Base-by-base conservation (phyloP, 1,139 yeast species). In the Nakaseomyces sp. region DNA sequence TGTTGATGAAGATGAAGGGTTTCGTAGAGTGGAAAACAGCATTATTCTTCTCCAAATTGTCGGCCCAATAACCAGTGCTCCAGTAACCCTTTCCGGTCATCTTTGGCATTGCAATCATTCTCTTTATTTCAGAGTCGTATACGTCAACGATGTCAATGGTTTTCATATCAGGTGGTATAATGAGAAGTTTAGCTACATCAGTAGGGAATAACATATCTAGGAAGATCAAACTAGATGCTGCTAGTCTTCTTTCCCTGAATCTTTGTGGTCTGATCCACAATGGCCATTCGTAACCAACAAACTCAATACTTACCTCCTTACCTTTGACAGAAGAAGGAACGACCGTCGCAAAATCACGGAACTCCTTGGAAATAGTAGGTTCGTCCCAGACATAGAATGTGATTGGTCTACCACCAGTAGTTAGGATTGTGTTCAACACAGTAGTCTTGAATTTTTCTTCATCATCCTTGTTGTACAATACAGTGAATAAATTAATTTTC, bases 41-140 rank as follows among this genome's bases (percentile, higher is more conserved):
- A 1, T 66, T 63, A 24, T 76, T 74, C 29, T 75, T 79, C 29
- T 74, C 72, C 37, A 89, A 66, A 24, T 76, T 74, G 4, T 71
- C 71, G 45, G 76, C 67, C 98, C 98, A 91, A 61, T 87, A 91
- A 0, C 97, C 97, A 50, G 77, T 76, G 56, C 87, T 82, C 98
- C 98, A 91, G 66, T 91, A 91, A 45, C 95, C 69, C 60, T 73
- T 83, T 0, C 93, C 95, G 55, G 82, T 89, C 81, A 82, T 84
- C 52, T 84, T 95, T n/a, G 28, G 17, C 38, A 35, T 35, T 6
- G 38, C 38, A 35, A 35, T n/a, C 26, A 22, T 22, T 35, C 38
- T 35, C 18, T 35, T 35, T 6, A 29, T 16, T 29, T 19, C 36
- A n/a, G 18, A 20, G 13, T 45, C 46, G 13, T 45, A 33, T 2